phyloP scores from a whole-genome alignment of 2,329 filamentous ascomycete species.

The Corynespora cassiicola region DNA sequence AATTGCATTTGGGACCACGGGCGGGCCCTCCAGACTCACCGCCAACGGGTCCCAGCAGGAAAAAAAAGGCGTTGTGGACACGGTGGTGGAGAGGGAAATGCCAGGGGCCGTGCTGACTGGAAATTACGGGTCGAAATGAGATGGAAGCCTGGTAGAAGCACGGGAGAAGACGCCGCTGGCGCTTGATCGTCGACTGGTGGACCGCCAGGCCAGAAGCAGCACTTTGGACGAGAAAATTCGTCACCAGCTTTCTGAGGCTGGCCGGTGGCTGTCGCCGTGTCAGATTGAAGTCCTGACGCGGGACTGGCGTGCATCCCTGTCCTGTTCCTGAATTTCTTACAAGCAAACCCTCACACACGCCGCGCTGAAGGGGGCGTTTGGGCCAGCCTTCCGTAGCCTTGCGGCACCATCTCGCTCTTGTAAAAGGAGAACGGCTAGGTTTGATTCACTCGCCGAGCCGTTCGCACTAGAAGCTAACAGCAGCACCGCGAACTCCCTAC shows the following conservation, averaged over 20 bases:
- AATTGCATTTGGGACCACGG: too few species aligned
- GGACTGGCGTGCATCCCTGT: slow-evolving; percentile 26
- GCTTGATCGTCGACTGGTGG: slow-evolving; percentile 30
- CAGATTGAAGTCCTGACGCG: slow-evolving; percentile 33
- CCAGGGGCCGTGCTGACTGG: slow-evolving; percentile 20
- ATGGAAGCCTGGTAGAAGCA: slow-evolving; percentile 47
- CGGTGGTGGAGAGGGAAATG: slow-evolving; percentile 28
- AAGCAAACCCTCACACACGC: slow-evolving; percentile 29
- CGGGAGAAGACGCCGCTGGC: slow-evolving; percentile 43
- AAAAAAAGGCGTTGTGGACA: too few species aligned
- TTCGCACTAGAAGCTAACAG: slow-evolving; percentile 32
- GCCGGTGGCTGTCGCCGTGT: slow-evolving; percentile 32
- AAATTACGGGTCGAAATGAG: slow-evolving; percentile 31
- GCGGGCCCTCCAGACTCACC: slow-evolving; percentile 33
- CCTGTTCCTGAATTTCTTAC: slow-evolving; percentile 40
- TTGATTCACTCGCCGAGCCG: slow-evolving; percentile 30
- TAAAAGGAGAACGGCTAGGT: slow-evolving; percentile 38
- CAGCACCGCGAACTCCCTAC: slow-evolving; percentile 12
- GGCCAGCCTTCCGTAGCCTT: slow-evolving; percentile 30
- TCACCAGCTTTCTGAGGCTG: slow-evolving; percentile 19
- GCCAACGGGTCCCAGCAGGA: slow-evolving; percentile 27
- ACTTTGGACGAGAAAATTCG: slow-evolving; percentile 34
- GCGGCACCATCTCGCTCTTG: slow-evolving; percentile 20
- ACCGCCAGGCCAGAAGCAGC: slow-evolving; percentile 27
- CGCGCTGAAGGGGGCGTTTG: slow-evolving; percentile 25